Base-by-base conservation (phyloP, 805 yeast genomes). In the Torulaspora quercuum region DNA sequence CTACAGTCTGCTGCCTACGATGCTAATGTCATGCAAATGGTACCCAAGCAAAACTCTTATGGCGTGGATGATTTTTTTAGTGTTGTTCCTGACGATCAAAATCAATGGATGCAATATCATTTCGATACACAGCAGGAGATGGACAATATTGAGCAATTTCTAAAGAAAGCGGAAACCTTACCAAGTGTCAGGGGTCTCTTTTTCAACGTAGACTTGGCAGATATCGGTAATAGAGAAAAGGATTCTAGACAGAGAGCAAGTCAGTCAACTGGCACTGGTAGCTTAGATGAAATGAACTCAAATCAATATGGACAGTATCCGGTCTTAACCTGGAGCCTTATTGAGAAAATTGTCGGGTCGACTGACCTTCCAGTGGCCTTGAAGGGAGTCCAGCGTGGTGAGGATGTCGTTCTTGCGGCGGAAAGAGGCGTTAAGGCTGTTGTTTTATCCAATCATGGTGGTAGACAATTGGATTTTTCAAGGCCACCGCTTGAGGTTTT, bases 371-470 rank as follows among this genome's bases (percentile, higher is more conserved):
- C 78, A 15, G 61, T 73, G 41, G 70, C 70, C 44, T 62, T 70
- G 43, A 82, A 82, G 54, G 90, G 89, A 2, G 64, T 82, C 6
- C 83, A 80, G 55, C 65, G 80, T 5, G 75, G 74, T 10, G 86
- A 79, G 44, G 89, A 82, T 53, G 74, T 80, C 2, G 60, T 77
- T 10, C 54, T 61, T 33, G 85, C 88, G 5, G 71, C 74, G 4
- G 72, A 73, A 36, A 61, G 70, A 38, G 82, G 82, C 0, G 72
- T 76, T 22, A 72, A 72, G 26, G 89, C 86, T 6, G 75, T 79
- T 16, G 70, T 81, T 29, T 64, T 82, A 10, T 79, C 87, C 9
- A 82, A 82, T 52, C 87, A 82, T 55, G 89, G 88, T 13, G 89
- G 88, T 7, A 65, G 88, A 37, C 84, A 80, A 45, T 60, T 82